These are phyloP conservation scores for Suillus alpinus DNA, from an alignment of 768 basidiomycete species.

Conservation along the genomic window DNA sequence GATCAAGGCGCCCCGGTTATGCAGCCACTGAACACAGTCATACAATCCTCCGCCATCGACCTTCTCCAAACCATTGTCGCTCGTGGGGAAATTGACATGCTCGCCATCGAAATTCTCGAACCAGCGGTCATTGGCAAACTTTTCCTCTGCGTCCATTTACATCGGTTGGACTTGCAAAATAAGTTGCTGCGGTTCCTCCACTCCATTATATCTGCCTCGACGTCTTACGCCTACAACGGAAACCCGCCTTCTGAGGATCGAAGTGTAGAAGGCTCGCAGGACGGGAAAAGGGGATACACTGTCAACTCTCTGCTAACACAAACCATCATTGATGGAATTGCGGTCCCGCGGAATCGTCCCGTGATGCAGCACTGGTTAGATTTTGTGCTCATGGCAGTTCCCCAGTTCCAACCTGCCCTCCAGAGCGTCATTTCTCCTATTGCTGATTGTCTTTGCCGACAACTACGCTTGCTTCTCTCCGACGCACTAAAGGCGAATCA, in stretches of 20 bases:
- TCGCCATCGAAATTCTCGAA: constrained; percentile 63
- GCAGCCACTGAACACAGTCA: constrained; percentile 55
- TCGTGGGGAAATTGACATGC: constrained; percentile 72
- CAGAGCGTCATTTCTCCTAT: constrained; percentile 69
- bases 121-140: constrained; percentile 71
- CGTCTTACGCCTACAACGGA: constrained; percentile 28
- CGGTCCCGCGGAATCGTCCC: constrained; percentile 63
- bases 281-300: constrained; percentile 38
- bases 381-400: constrained; percentile 87
- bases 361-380: constrained; percentile 96
- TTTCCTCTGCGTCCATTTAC: constrained; percentile 66
- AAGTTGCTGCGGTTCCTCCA: constrained; percentile 91
- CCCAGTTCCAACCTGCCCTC: constrained; percentile 75
- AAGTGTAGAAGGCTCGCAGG: constrained; percentile 33
- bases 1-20: constrained; percentile 45
- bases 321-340: constrained; percentile 79
- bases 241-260: constrained; percentile 31
- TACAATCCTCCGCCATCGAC: constrained; percentile 78
- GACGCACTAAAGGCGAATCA: constrained; percentile 51
- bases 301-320: constrained; percentile 74
- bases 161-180: constrained; percentile 82
- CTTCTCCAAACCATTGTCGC: constrained; percentile 79
- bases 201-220: constrained; percentile 71
- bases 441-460: constrained; percentile 75
- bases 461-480: constrained; percentile 53